Base-by-base conservation (phyloP, 257 asterid genomes). In the Ballota nigra region DNA sequence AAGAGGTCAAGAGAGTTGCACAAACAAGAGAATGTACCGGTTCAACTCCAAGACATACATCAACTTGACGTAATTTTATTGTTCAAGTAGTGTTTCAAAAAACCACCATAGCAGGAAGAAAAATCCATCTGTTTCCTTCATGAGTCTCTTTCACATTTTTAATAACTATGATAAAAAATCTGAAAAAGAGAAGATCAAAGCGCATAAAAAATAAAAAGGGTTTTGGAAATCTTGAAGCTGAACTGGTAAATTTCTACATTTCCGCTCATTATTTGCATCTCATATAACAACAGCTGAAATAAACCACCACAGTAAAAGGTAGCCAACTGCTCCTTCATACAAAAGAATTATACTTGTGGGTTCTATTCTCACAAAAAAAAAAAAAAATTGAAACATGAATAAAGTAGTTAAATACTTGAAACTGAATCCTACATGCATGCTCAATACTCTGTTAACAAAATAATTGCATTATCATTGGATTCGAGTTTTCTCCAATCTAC, bases 401-500 rank as follows among this genome's bases (percentile, higher is more conserved):
- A 45, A 5, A 15, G 2, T 43, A 4, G 7, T 13, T 15, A 4
- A 36, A 61, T 31, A 9, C 36, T 11, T 57, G 63, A 77, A 64
- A n/a, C 40, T 26, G 24, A 66, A 66, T 34, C 26, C 18, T n/a
- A n/a, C n/a, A n/a, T n/a, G n/a, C n/a, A n/a, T n/a, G n/a, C n/a
- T n/a, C n/a, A n/a, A n/a, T n/a, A 13, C 52, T 43, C 4, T 43
- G 7, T 29, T 7, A 4, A 23, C 19, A 47, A 23, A 63, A 38
- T 16, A 20, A 61, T 7, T 38, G 41, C 19, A 68, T 40, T 68
- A 38, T 56, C 45, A 72, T 49, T 29, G 18, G 66, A 38, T 34
- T 70, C 6, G 4, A 22, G 63, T 70, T 69, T 76, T 66, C 34
- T 66, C 76, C 66, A 53, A 64, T 26, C 65, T 41, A 20, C 63